Evolutionary conservation across 371 early-diverging fungal species (phyloP), one percentile per base, ranked within the genome.

Genomic region (Entomophthora muscae): DNA sequence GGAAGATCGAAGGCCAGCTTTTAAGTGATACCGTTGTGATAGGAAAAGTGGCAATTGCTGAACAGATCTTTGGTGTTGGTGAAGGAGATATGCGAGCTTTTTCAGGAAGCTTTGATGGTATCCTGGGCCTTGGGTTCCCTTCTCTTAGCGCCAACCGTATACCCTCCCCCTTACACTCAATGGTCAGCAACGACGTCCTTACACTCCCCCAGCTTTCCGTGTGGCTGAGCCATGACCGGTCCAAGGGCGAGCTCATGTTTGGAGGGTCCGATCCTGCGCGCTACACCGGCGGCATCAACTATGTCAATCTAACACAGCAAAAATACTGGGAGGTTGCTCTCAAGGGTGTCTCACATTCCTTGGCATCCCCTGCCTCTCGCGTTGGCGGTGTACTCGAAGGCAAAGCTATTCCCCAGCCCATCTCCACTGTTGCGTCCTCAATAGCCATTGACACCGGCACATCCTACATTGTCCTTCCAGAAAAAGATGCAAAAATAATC

Each of bases 261-360:
- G 94, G 94, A 60, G 92, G 83, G 22, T 65, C 79, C 62, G 80
- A 93, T 74, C 58, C 77, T 63, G 72, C 71, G 52, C 86, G 81
- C 66, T 90, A 76, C 70, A 75, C 68, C 10, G 93, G 91, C 26
- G 76, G 83, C 12, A 72, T 92, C 65, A 71, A 75, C 42, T 95
- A 84, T 82, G 84, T 89, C 53, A 78, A 85, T 23, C 84, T 95
- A 30, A 76, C 78, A 32, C 84, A 91, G 65, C 88, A 89, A 74
- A 93, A 84, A 0, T 94, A 95, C 76, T 95, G 95, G 95, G 94
- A 93, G 72, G 89, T 94, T 27, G 81, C 81, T 32, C 71, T 95
- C 32, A 75, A 84, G 66, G 72, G 79, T 65, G 76, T 89, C 57
- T 72, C 71, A 51, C 77, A 93, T 58, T 90, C 80, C 63, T 86